Evolutionary conservation across 768 basidiomycete species (phyloP).

Genomic region (Suillus occidentalis): DNA sequence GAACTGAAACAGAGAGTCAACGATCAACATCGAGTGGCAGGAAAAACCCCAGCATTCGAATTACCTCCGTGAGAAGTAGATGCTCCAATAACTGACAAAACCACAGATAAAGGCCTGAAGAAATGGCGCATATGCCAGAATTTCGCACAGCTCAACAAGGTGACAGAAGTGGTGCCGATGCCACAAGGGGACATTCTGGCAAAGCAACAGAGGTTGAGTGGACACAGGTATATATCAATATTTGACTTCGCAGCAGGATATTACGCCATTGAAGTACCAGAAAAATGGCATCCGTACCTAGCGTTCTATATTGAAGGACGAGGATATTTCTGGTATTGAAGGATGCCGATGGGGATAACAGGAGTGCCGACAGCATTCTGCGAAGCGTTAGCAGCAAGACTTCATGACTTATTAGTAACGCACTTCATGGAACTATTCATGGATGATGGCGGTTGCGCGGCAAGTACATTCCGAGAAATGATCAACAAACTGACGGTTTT

Average conservation of each 20-base stretch:
- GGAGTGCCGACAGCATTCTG: slow-evolving; percentile 4
- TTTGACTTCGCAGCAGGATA: slow-evolving; percentile 28
- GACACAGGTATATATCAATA: slow-evolving; percentile 15
- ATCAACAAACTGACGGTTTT: too few relatives aligned
- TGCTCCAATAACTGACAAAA: rapidly evolving
- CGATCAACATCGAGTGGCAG: neutral
- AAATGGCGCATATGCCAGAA: slow-evolving; percentile 15
- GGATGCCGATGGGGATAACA: slow-evolving; percentile 27
- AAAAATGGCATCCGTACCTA: slow-evolving; percentile 17
- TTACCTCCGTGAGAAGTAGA: neutral
- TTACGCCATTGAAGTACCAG: slow-evolving; percentile 20
- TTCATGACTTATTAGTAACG: neutral
- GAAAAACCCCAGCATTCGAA: neutral
- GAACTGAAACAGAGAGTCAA: too few relatives aligned
- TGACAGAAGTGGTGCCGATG: slow-evolving; percentile 19
- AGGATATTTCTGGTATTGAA: slow-evolving; percentile 20
- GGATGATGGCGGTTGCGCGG: too few relatives aligned
- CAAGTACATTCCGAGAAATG: too few relatives aligned
- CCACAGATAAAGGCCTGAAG: slow-evolving; percentile 21
- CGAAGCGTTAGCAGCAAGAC: neutral
- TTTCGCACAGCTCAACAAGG: slow-evolving; percentile 23
- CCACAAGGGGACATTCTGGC: slow-evolving; percentile 23
- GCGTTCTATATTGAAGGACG: slow-evolving; percentile 25
- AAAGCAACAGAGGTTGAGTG: slow-evolving; percentile 20
- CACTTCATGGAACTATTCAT: too few relatives aligned